These are phyloP conservation scores for Helichrysum umbraculigerum DNA, from an alignment of 129 eudicot genomes.

Conservation along the genomic window DNA sequence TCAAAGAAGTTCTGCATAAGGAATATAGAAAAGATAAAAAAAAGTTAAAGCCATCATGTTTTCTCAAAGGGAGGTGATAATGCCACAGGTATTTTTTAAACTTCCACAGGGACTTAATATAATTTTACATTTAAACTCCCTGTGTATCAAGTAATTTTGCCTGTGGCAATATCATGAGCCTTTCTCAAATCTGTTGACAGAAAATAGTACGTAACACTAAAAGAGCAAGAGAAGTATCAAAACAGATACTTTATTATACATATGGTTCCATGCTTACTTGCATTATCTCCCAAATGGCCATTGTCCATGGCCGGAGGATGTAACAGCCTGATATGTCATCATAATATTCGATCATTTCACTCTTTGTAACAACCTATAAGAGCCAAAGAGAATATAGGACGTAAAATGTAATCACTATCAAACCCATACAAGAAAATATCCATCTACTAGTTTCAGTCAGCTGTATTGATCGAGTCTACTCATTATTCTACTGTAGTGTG, in stretches of 20 bases:
- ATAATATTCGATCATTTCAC: constrained; percentile 81
- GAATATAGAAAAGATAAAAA: background rate
- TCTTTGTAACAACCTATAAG: constrained; percentile 62
- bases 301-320: constrained; percentile 75
- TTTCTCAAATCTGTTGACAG: background rate
- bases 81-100: no score
- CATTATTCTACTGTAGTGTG: no score
- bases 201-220: background rate
- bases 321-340: constrained; percentile 91
- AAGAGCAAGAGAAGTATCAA: background rate
- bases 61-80: no score
- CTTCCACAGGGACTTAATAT: no score
- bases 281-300: constrained; percentile 78
- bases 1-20: constrained; percentile 62
- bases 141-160: no score
- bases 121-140: no score
- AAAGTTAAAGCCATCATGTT: background rate
- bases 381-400: background rate
- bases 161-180: no score
- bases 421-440: no score
- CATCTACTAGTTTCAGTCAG: no score
- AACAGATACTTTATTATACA: background rate
- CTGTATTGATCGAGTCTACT: no score
- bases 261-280: constrained; percentile 47
- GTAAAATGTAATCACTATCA: no score